A percentile compares a stretch with the other conserved stretches of the same genome.
phyloP scores from a whole-genome alignment of 2,329 filamentous ascomycete genomes.

The Trichothecium sympodiale region DNA sequence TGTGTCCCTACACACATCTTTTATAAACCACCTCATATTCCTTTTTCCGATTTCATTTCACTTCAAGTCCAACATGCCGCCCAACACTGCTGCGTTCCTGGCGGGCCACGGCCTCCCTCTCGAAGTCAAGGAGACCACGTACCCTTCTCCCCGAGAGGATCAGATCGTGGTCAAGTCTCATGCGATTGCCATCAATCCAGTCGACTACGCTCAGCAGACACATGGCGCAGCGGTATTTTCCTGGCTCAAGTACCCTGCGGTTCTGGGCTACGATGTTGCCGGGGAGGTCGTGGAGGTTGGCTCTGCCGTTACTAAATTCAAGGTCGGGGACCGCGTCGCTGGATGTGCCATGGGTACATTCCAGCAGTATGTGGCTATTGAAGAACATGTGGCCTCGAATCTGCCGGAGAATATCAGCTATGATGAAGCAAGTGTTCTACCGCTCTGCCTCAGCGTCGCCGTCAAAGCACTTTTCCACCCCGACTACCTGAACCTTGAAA shows the following conservation, averaged over 20 bases:
- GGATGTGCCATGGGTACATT: conserved; percentile 14
- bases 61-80: neutral
- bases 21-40: no score
- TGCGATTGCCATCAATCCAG: conserved; percentile 15
- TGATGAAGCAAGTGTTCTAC: conserved; percentile 12
- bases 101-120: conserved; percentile 4
- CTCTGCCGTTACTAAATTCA: conserved; percentile 29
- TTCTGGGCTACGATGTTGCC: conserved; percentile 26
- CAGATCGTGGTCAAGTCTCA: conserved; percentile 12
- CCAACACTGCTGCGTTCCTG: conserved; percentile 5
- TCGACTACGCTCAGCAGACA: conserved; percentile 10
- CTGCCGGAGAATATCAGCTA: conserved; percentile 13
- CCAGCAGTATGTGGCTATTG: conserved; percentile 13
- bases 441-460: conserved; percentile 9
- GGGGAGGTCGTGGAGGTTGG: conserved; percentile 39
- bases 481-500: conserved; percentile 6
- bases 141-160: conserved; percentile 11
- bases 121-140: conserved; percentile 4
- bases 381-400: conserved; percentile 5
- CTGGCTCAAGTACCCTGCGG: conserved; percentile 8
- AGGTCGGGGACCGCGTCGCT: conserved; percentile 43
- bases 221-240: no score
- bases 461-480: conserved; percentile 1
- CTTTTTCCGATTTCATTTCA: no score
- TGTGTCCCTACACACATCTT: no score